phyloP scores from a whole-genome alignment of 2,329 filamentous ascomycete genomes.

The Aspergillus sp. region DNA sequence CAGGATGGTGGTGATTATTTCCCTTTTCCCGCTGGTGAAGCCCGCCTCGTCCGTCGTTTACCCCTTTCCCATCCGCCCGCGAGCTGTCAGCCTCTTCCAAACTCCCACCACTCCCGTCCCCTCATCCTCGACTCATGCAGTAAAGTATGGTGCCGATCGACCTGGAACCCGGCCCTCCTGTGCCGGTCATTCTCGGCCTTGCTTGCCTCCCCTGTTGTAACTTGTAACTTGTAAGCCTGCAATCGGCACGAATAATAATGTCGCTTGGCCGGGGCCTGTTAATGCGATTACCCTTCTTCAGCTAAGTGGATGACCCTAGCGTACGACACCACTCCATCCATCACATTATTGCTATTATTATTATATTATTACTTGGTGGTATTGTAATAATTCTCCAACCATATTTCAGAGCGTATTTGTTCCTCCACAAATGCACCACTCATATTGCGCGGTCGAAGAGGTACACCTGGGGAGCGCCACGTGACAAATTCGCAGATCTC shows the following conservation, averaged over 20 bases:
- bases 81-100: neutral
- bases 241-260: neutral
- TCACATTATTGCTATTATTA: neutral
- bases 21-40: constrained; percentile 1
- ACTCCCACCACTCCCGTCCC: neutral
- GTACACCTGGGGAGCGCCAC: constrained; percentile 8
- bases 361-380: neutral
- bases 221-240: constrained; percentile 2
- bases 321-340: neutral
- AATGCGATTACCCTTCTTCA: too few species aligned
- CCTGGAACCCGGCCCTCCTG: neutral
- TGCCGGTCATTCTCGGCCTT: neutral
- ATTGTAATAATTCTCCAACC: neutral
- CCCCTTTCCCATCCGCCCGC: constrained; percentile 6
- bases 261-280: neutral
- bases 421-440: neutral
- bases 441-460: constrained; percentile 3
- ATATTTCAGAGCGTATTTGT: constrained; percentile 1
- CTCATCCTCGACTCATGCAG: neutral
- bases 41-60: neutral
- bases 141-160: neutral
- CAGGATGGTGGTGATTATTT: neutral
- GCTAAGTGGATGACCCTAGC: too few species aligned
- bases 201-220: neutral
- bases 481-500: constrained; percentile 12